Base-by-base conservation (phyloP, 768 basidiomycete species). In the Russula earlei region DNA sequence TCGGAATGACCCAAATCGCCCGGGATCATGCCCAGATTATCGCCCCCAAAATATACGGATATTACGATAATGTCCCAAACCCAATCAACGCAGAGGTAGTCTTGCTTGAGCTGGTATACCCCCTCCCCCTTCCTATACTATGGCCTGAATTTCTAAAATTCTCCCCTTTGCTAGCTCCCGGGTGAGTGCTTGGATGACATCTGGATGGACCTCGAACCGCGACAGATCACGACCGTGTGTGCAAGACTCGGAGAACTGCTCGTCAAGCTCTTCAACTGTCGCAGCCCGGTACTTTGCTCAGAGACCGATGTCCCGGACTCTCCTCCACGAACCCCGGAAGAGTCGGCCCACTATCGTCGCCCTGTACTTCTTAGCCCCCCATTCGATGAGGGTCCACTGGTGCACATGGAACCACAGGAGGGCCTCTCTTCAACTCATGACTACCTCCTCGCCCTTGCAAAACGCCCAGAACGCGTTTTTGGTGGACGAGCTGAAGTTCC, bases 21-120 rank as follows among this genome's bases (percentile, higher is more conserved):
- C 47, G 58, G 40, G 54, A 61, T 34, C 49, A 59, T 11, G 60
- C 54, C 20, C 59, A 56, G 36, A 60, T 68, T 27, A 55, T 54
- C 19, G 65, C 66, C 12, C 68, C 68, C 11, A 68, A 69, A 54
- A 63, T 69, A 31, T 68, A 69, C 27, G 66, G 63, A 19, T 69
- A 64, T 38, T 58, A 57, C 36, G 68, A 69, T 52, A 57, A 64
- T 56, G 33, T 62, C 31, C 61, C 65, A 15, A 68, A 69, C 53
- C 61, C 62, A 25, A 59, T 69, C 17, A 68, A 66, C 34, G 67
- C 68, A 12, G 68, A 69, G 44, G 68, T 69, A 11, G 68, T 69
- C 20, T 59, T 69, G 22, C 56, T 69, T 27, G 68, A 69, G 54
- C 65, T 69, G 65, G 68, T 68, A 54, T 42, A 5, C 8, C 40